These are phyloP conservation scores for Dioscorea zingiberensis DNA, from an alignment of 106 monocot genomes.

Conservation along the genomic window DNA sequence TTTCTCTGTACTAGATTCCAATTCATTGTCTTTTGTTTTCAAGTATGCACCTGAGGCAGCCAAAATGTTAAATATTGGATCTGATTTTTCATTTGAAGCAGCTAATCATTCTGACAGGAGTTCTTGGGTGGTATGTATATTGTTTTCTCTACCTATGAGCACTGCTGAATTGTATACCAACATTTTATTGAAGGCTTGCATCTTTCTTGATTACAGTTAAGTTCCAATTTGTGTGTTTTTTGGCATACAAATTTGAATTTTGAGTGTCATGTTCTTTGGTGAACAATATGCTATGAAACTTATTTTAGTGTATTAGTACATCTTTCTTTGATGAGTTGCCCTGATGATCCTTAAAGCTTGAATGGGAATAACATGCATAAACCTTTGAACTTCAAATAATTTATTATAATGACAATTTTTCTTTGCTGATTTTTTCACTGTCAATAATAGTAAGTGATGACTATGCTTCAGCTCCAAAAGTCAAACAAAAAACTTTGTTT, in stretches of 20 bases:
- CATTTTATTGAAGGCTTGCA: not conserved
- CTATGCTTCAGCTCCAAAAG: no score
- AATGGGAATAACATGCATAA: no score
- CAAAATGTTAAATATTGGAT: conserved; percentile 44
- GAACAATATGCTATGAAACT: not conserved
- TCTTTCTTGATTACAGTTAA: not conserved
- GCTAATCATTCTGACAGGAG: conserved; percentile 51
- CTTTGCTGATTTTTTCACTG: no score
- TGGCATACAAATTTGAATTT: not conserved
- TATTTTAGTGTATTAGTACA: not conserved
- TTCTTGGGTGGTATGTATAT: conserved; percentile 80
- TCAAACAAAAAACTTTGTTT: no score
- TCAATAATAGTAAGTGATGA: no score
- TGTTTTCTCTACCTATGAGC: not conserved
- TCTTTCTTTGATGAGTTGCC: no score
- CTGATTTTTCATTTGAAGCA: conserved; percentile 40
- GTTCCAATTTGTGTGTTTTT: not conserved
- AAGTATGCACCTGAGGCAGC: conserved; percentile 83
- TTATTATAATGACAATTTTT: no score
- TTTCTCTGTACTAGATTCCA: conserved; percentile 85
- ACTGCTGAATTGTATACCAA: not conserved
- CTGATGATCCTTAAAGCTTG: no score
- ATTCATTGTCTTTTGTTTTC: conserved; percentile 82
- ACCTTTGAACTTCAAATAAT: no score
- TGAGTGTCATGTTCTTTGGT: not conserved